Evolutionary conservation across 352 stramenopile species (phyloP).

Genomic region (Pythium grandisporangium): DNA sequence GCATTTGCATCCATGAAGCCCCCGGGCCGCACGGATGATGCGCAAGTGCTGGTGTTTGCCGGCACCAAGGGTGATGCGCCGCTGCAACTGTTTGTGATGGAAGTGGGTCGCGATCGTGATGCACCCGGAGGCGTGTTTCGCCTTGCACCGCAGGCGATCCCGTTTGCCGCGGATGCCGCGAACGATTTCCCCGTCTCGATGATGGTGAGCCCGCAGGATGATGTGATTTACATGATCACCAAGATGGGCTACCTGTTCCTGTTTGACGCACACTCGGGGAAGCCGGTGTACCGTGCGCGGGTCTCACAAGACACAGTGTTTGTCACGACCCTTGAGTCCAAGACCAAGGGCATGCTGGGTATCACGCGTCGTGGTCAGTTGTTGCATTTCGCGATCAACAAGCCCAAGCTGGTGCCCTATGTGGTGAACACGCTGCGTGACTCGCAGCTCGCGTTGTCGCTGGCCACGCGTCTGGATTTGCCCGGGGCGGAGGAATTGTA

Average conservation of each 20-base stretch:
- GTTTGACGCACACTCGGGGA: conserved; percentile 98
- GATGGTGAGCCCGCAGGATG: conserved; percentile 85
- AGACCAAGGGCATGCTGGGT: conserved; percentile 95
- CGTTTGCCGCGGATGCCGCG: conserved; percentile 93
- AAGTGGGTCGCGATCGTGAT: conserved; percentile 96
- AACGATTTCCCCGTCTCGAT: conserved; percentile 99
- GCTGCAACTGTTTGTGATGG: conserved; percentile 96
- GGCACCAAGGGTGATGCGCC: conserved; percentile 75
- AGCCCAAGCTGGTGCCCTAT: conserved; percentile 97
- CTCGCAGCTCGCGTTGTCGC: conserved; percentile 92
- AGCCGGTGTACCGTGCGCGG: conserved; percentile 96
- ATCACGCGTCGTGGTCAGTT: conserved; percentile 97
- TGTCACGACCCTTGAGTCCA: conserved; percentile 86
- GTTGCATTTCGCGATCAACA: conserved; percentile 97
- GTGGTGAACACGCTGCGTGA: conserved; percentile 97
- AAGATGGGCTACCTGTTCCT: conserved; percentile 99
- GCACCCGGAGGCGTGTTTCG: conserved; percentile 93
- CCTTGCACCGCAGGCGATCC: conserved; percentile 90
- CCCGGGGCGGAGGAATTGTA: conserved; percentile 98
- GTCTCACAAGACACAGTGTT: conserved; percentile 98
- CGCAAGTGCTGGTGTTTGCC: conserved; percentile 83
- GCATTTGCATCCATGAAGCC: conserved; percentile 96
- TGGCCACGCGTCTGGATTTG: conserved; percentile 95
- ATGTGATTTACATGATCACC: conserved; percentile 98
- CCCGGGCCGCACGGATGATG: conserved; percentile 87